Conservation (phyloP, 495 filamentous ascomycete species). For the Pyrenula aspistea region DNA sequence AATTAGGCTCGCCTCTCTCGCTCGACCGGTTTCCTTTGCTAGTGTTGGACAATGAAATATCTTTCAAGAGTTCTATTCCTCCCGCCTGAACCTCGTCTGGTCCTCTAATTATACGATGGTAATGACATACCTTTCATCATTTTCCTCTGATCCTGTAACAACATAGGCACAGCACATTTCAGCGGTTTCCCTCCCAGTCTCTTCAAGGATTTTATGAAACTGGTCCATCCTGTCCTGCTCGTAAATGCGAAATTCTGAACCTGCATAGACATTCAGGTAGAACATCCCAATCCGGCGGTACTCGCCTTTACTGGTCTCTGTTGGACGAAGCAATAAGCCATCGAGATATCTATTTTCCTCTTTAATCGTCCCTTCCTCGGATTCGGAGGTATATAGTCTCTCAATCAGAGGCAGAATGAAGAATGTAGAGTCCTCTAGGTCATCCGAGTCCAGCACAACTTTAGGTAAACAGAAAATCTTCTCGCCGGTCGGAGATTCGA, state of each 20-base stretch:
- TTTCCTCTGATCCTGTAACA: background rate
- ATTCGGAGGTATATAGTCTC: background rate
- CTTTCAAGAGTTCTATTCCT: background rate
- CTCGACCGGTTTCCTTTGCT: background rate
- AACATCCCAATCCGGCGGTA: slow-evolving; percentile 2
- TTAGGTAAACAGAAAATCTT: background rate
- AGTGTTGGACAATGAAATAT: background rate
- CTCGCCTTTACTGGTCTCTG: background rate
- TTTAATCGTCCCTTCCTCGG: background rate
- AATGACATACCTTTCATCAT: background rate
- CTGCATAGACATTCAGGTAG: background rate
- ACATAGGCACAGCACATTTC: background rate
- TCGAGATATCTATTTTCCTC: background rate
- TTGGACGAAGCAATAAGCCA: background rate
- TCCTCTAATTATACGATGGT: background rate
- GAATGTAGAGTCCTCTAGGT: background rate
- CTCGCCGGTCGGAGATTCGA: background rate
- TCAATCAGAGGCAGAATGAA: background rate
- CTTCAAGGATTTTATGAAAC: background rate
- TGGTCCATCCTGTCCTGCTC: background rate
- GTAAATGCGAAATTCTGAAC: background rate
- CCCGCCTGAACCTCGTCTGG: background rate
- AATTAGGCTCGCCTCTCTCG: background rate
- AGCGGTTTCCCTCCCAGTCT: background rate
- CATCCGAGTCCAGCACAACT: background rate